Base-by-base conservation (phyloP, 2,329 filamentous ascomycete genomes). In the Paraconiothyrium brasiliense region DNA sequence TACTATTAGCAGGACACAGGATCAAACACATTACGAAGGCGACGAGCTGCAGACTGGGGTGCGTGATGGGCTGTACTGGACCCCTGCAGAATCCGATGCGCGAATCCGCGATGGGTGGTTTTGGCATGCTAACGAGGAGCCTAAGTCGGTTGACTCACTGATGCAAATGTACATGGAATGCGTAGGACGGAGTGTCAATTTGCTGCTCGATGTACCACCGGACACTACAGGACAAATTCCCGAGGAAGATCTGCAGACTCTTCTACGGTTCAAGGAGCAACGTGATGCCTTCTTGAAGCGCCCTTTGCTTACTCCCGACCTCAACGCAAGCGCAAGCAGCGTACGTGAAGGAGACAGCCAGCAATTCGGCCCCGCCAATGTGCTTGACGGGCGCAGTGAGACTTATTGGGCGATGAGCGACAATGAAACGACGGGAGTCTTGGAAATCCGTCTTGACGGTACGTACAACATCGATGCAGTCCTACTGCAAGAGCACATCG, bases 31-130 rank as follows among this genome's bases (percentile, higher is more conserved):
- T 4, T 65, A 66, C 41, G 54, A 20, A 24, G 63, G 54, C 8
- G 54, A 48, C 4, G 43, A 66, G 44, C 52, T 66, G n/a, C 49
- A 64, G 54, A 58, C 54, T 14, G 65, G 65, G 3, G 57, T 67
- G 11, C 46, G 65, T 11, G 61, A 67, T 52, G 65, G 65, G 2
- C 11, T 46, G 27, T 62, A 66, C 32, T 67, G 63, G 63, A 64
- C 61, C 4, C 65, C 65, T 22, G 65, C 65, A 1, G 65, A 67
- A 54, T 59, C 63, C 7, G 63, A 67, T 50, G 63, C 65, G 44
- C 32, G 63, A 14, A 30, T 67, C 5, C 43, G 61, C 2, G 44
- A 58, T 30, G 63, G 65, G 7, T 67, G 65, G 65, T 67, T 67
- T 22, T 67, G 34, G 2, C 65, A 67, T 58, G 48, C 59, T 1